Base-by-base conservation (phyloP, 257 asterid species). In the Petrea volubilis region DNA sequence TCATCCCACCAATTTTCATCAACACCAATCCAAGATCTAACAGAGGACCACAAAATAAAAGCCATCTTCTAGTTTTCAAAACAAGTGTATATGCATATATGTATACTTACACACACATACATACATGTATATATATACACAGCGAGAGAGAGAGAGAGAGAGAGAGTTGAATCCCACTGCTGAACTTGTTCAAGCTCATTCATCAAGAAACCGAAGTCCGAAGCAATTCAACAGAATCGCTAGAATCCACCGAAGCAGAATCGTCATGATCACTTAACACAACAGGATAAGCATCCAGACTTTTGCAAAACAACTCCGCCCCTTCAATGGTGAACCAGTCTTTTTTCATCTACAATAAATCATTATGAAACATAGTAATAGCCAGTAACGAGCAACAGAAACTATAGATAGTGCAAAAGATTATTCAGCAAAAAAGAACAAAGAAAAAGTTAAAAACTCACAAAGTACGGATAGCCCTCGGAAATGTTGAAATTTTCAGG, bases 391-490 rank as follows among this genome's bases (percentile, higher is more conserved):
- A n/a, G 38, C 38, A 7, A 31, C 38, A 31, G 3, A 31, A n/a
- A n/a, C n/a, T n/a, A n/a, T n/a, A n/a, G n/a, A n/a, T n/a, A n/a
- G n/a, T n/a, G n/a, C n/a, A n/a, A n/a, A n/a, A n/a, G n/a, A n/a
- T n/a, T n/a, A 31, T 31, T 31, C 13, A 50, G 7, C 3, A 23
- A 31, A 25, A 33, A 8, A 12, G 0, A 51, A 8, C 12, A 3
- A 44, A 38, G 44, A 50, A 57, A 7, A 44, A 25, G 7, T n/a
- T n/a, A 6, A 46, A 12, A 49, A 78, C 96, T 91, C 72, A 91
- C 96, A 55, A 82, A 82, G 77, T 87, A 84, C 6, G 96, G 96
- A 68, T 82, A 87, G 64, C 91, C 91, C 24, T 82, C 79, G 0
- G 87, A 84, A n/a, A 60, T 3, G 79, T 79, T 73, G 75, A 85